Percentiles rank a stretch among this genome's conserved stretches.
Conservation (phyloP, 495 filamentous ascomycete species). For the Xylaria sp. region DNA sequence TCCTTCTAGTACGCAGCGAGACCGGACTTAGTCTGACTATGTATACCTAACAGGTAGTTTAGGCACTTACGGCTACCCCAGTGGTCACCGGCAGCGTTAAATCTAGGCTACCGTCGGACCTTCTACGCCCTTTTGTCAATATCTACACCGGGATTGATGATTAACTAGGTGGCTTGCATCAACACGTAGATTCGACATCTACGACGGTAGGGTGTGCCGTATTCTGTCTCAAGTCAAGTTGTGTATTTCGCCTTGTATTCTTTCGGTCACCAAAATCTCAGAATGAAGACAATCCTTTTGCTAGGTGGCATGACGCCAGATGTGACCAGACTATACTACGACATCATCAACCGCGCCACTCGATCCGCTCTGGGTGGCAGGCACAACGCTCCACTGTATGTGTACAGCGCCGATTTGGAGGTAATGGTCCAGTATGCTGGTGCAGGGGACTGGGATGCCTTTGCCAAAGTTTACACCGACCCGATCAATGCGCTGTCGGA, state of each 20-base stretch:
- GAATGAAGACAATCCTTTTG: slow-evolving; percentile 22
- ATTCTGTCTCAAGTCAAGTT: neutral
- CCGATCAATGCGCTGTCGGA: slow-evolving; percentile 10
- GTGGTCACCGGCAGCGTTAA: neutral
- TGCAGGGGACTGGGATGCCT: slow-evolving; percentile 21
- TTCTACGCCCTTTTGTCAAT: neutral
- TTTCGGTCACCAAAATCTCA: neutral
- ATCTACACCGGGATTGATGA: neutral
- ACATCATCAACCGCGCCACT: slow-evolving; percentile 31
- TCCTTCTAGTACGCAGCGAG: no score
- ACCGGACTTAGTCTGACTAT: no score
- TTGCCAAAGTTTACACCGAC: slow-evolving; percentile 26
- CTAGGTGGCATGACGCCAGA: slow-evolving; percentile 30
- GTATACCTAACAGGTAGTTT: no score
- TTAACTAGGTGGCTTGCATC: neutral
- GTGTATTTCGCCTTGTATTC: neutral
- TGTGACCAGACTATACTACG: slow-evolving; percentile 32
- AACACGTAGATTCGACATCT: neutral
- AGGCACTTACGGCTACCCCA: neutral
- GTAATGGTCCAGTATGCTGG: slow-evolving; percentile 27
- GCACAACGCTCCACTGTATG: slow-evolving; percentile 28
- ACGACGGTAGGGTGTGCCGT: neutral
- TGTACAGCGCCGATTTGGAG: slow-evolving; percentile 34
- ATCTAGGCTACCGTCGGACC: neutral
- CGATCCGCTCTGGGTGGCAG: slow-evolving; percentile 29